Percentiles rank a stretch among this genome's conserved stretches.
Evolutionary conservation across 2,329 filamentous ascomycete genomes (phyloP).

Genomic region (Claviceps maximensis): DNA sequence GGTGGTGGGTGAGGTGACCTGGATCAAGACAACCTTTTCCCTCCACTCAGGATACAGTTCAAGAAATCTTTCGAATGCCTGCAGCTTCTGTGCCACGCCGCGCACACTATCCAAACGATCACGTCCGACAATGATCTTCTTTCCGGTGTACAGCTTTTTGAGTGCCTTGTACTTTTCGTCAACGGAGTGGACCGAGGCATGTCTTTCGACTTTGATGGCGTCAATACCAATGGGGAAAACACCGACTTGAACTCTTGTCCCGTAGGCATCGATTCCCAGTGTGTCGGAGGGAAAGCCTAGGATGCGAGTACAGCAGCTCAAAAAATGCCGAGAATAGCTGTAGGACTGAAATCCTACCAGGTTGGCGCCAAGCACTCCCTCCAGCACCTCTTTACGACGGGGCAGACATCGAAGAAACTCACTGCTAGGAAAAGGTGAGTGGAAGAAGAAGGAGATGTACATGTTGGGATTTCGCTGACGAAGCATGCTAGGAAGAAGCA

Average conservation of each 20-base stretch:
- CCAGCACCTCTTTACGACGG: constrained; percentile 77
- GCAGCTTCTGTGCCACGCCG: constrained; percentile 89
- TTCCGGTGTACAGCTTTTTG: constrained; percentile 66
- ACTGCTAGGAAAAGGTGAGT: constrained; percentile 89
- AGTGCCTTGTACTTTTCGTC: constrained; percentile 62
- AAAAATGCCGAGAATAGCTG: constrained; percentile 89
- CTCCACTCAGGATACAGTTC: constrained; percentile 85
- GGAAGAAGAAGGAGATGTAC: constrained; percentile 89
- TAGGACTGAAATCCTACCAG: constrained; percentile 92
- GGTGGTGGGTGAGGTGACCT: constrained; percentile 80
- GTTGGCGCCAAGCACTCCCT: constrained; percentile 81
- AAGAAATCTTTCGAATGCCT: constrained; percentile 86
- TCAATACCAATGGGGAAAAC: constrained; percentile 95
- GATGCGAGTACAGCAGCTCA: constrained; percentile 84
- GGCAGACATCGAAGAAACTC: constrained; percentile 87
- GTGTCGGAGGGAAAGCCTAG: constrained; percentile 81
- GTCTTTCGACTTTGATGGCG: constrained; percentile 60
- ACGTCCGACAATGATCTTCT: constrained; percentile 88
- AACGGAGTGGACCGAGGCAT: constrained; percentile 58
- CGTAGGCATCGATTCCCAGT: constrained; percentile 77
- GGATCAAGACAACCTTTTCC: constrained; percentile 83
- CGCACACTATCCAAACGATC: constrained; percentile 88
- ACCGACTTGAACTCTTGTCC: constrained; percentile 76
- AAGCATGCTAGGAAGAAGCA: constrained; percentile 78
- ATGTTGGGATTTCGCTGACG: constrained; percentile 77